Evolutionary conservation across 495 filamentous ascomycete species (phyloP), one percentile per base, ranked within the genome.

Genomic region (Monascus purpureus): DNA sequence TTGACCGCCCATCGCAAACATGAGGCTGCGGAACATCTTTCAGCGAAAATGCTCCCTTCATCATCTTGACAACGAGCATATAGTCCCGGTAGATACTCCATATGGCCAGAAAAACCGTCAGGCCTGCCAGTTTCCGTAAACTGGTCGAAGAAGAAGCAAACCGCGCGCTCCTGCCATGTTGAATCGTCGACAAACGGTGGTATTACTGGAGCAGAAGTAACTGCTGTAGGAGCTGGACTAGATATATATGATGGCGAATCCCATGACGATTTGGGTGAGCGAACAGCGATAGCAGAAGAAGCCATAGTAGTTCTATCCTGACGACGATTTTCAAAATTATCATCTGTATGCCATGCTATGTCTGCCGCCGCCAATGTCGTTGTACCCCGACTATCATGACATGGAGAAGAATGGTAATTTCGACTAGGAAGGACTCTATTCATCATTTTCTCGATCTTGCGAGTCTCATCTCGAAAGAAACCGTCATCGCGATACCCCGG

Each of bases 101-200:
- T 32, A 32, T 63, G 49, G 11, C 49, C 47, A 28, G 45, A 23
- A 11, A 40, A 44, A 17, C 46, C 48, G 12, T 53, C 44, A 1
- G 6, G 6, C 2, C 49, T 33, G 8, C 39, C 46, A 16, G 33
- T 19, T 6, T 49, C 42, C 1, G 54, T 60, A 29, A 51, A 65
- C 32, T 65, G 61, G 15, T 61, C 57, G 25, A 65, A 63, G 35
- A 65, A 65, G 29, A 53, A 63, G 36, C 59, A 63, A 1, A 59
- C 13, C 2, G 61, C 59, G 6, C 57, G 52, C 27, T 65, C 44
- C 25, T 61, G 50, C 55, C 57, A 59, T 1, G 44, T 53, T 6
- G 55, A 35, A 40, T 61, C 59, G 1, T 45, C 40, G 1, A 57
- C 32, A 6, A 49, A 22, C 4, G 4, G 9, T 22, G 20, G 20